Conservation (phyloP, 2,329 filamentous ascomycete species). For the Pezicula radicicola region DNA sequence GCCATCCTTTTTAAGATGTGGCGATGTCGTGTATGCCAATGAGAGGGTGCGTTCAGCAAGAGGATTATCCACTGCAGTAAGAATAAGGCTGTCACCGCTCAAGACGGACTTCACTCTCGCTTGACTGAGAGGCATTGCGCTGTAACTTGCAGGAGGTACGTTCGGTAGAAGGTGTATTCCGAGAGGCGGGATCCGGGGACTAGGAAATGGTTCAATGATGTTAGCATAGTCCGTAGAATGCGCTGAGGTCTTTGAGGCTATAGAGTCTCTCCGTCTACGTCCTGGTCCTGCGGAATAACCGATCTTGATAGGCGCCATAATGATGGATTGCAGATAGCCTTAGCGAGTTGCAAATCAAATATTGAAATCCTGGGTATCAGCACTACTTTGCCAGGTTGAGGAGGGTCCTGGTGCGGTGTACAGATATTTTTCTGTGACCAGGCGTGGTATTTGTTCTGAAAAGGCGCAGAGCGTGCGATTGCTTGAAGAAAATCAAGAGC, state of each 20-base stretch:
- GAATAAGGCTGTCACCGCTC: slow-evolving; percentile 87
- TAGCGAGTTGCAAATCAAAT: not conserved
- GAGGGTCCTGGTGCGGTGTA: no score
- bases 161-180: slow-evolving; percentile 18
- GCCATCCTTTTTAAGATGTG: slow-evolving; percentile 80
- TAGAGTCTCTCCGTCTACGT: slow-evolving; percentile 3
- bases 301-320: not conserved
- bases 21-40: slow-evolving; percentile 88
- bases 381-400: no score
- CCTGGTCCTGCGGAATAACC: not conserved
- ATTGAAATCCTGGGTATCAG: not conserved
- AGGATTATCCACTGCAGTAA: slow-evolving; percentile 78
- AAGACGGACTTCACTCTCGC: slow-evolving; percentile 89
- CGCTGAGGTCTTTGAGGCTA: slow-evolving; percentile 9
- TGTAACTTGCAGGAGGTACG: slow-evolving; percentile 26
- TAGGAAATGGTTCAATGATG: slow-evolving; percentile 31
- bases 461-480: no score
- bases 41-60: slow-evolving; percentile 82
- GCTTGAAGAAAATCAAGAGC: no score
- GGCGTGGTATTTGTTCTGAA: no score
- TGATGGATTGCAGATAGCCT: not conserved
- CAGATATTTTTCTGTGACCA: no score
- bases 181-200: slow-evolving; percentile 7
- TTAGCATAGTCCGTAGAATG: slow-evolving; percentile 23
- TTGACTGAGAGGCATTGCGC: slow-evolving; percentile 34